Evolutionary conservation across 495 filamentous ascomycete species (phyloP).

Genomic region (Schizothecium vesticola): DNA sequence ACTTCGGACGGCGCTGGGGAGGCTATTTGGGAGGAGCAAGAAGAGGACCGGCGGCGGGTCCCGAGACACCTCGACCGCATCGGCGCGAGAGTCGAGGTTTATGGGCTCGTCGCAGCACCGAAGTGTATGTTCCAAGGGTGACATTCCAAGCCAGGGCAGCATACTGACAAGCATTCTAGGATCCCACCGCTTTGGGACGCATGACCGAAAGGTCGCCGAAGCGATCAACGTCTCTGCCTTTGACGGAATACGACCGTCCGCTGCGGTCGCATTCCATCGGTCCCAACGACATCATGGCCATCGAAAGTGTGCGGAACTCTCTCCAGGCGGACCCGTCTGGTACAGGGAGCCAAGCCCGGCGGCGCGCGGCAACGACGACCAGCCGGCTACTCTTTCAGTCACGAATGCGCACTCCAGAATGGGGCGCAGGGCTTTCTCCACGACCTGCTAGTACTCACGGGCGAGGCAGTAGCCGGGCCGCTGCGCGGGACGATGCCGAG

Average conservation of each 20-base stretch:
- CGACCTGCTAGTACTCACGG: conserved; percentile 50
- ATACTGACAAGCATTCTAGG: conserved; percentile 32
- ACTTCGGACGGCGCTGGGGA: conserved; percentile 43
- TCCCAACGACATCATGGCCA: conserved; percentile 42
- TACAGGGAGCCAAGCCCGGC: conserved; percentile 15
- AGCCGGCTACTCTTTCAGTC: conserved; percentile 29
- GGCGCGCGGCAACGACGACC: conserved; percentile 32
- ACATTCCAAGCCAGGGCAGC: not conserved
- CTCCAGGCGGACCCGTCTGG: conserved; percentile 36
- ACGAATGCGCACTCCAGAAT: conserved; percentile 27
- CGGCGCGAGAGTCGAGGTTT: conserved; percentile 17
- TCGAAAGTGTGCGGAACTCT: conserved; percentile 42
- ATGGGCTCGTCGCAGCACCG: conserved; percentile 30
- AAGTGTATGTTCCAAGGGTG: conserved; percentile 36
- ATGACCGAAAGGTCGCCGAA: conserved; percentile 33
- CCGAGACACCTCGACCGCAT: conserved; percentile 13
- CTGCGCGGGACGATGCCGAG: conserved; percentile 18
- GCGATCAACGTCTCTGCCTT: conserved; percentile 47
- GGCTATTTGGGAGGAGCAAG: conserved; percentile 46
- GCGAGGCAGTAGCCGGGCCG: conserved; percentile 32
- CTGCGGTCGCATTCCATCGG: conserved; percentile 51
- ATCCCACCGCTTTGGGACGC: conserved; percentile 35
- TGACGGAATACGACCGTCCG: conserved; percentile 49
- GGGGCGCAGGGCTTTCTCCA: conserved; percentile 47
- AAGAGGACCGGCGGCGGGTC: conserved; percentile 34